phyloP scores from a whole-genome alignment of 306 rosid genomes.

The Rubus idaeus region DNA sequence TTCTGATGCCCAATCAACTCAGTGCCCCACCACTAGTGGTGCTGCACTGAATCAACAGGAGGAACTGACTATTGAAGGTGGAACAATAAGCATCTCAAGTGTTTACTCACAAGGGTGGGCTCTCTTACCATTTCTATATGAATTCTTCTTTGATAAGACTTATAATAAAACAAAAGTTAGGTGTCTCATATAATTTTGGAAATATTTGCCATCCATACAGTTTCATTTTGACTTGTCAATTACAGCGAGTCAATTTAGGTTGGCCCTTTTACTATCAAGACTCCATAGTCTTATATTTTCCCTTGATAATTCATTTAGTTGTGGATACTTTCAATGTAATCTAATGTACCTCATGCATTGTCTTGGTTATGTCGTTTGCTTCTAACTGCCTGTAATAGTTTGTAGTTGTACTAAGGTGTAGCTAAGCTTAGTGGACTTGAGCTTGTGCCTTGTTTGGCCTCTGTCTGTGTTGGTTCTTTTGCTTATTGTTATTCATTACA shows the following conservation, averaged over 20 bases:
- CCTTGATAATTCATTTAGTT: background rate
- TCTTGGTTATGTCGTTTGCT: background rate
- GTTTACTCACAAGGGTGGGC: conserved; percentile 93
- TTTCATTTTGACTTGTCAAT: background rate
- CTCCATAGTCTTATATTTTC: background rate
- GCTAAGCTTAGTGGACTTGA: background rate
- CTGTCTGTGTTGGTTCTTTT: background rate
- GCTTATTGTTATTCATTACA: background rate
- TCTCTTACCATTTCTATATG: conserved; percentile 12
- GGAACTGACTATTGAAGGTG: conserved; percentile 76
- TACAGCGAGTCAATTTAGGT: background rate
- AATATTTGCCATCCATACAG: background rate
- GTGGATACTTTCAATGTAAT: background rate
- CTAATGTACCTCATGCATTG: background rate
- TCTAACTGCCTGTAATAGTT: background rate
- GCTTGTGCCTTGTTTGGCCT: background rate
- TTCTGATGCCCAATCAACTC: conserved; percentile 68
- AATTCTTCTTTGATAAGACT: background rate
- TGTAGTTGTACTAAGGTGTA: background rate
- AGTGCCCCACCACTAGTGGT: conserved; percentile 47
- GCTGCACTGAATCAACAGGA: conserved; percentile 58
- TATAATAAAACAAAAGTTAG: background rate
- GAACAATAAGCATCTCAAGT: conserved; percentile 89
- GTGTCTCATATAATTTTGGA: background rate
- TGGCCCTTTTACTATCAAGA: background rate